Conservation (phyloP, 1,284 basidiomycete genomes). For the Melampsora americana region DNA sequence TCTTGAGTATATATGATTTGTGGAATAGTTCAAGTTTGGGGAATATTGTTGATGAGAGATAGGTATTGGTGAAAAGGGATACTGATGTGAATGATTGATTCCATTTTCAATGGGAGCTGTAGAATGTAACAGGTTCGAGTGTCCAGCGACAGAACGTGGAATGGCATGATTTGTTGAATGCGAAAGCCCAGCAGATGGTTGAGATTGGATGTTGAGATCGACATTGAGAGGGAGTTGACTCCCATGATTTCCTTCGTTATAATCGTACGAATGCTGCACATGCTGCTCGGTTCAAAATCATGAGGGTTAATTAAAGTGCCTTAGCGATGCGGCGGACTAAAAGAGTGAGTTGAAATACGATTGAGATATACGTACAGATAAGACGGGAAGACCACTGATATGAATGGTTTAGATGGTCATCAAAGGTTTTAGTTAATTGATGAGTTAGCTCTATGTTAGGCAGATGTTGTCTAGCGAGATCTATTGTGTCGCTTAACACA, state of each 20-base stretch:
- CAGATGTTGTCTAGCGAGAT: conserved; percentile 1
- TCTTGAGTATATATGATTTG: conserved; percentile 13
- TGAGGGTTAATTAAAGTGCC: neutral
- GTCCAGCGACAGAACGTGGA: conserved; percentile 17
- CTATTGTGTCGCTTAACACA: neutral
- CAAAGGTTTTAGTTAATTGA: neutral
- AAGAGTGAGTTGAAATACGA: neutral
- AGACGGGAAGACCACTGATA: conserved; percentile 30
- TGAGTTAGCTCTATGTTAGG: conserved; percentile 5
- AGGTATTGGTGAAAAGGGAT: conserved; percentile 23
- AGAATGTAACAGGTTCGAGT: conserved; percentile 14
- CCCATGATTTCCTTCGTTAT: conserved; percentile 24
- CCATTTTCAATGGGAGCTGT: conserved; percentile 17
- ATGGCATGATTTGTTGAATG: conserved; percentile 18
- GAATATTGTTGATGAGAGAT: conserved; percentile 24
- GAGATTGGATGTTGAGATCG: conserved; percentile 28
- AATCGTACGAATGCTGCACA: conserved; percentile 38
- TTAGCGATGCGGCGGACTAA: neutral
- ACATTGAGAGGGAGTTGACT: conserved; percentile 31
- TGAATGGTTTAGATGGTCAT: neutral
- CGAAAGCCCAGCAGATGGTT: conserved; percentile 11
- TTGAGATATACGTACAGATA: conserved; percentile 36
- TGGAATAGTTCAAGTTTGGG: conserved; percentile 3
- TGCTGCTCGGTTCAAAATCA: conserved; percentile 21
- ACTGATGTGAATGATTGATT: conserved; percentile 20